phyloP scores from a whole-genome alignment of 169 alveolate genomes.

The Plasmodium malariae region DNA sequence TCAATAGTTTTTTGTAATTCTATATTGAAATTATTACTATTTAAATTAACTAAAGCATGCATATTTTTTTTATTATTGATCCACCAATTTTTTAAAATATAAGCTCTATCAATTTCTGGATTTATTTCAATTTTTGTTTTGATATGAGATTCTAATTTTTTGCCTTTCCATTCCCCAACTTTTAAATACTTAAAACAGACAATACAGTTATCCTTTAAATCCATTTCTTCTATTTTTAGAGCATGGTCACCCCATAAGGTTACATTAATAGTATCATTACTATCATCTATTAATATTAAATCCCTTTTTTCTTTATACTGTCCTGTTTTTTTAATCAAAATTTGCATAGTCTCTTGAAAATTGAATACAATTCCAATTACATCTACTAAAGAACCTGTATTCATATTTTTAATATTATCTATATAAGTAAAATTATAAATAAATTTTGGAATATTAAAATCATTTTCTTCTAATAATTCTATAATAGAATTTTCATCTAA shows the following conservation, averaged over 20 bases:
- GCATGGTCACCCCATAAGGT: constrained; percentile 83
- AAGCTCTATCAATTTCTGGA: constrained; percentile 82
- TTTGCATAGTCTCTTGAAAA: constrained; percentile 26
- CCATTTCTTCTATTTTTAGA: constrained; percentile 25
- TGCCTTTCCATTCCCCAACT: constrained; percentile 86
- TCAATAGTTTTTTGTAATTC: constrained; percentile 71
- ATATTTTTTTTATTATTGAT: constrained; percentile 71
- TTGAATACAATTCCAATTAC: constrained; percentile 80
- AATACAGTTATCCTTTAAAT: constrained; percentile 34
- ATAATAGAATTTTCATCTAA: constrained; percentile 84
- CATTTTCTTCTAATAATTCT: constrained; percentile 80
- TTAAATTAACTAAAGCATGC: constrained; percentile 2
- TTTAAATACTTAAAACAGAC: constrained; percentile 77
- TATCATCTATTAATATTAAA: constrained; percentile 77
- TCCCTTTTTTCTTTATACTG: constrained; percentile 81
- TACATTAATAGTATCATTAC: constrained; percentile 80
- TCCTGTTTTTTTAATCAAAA: constrained; percentile 78
- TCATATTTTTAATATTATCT: constrained; percentile 77
- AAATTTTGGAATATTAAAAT: constrained; percentile 79
- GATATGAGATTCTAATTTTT: constrained; percentile 79
- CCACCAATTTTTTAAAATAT: constrained; percentile 83
- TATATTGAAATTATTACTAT: not conserved
- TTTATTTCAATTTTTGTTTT: constrained; percentile 80
- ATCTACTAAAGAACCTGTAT: constrained; percentile 81
- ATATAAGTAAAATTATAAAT: constrained; percentile 80